Base-by-base conservation (phyloP, 202 grass and related monocot genomes). In the Thinopyrum obtusiflorum region DNA sequence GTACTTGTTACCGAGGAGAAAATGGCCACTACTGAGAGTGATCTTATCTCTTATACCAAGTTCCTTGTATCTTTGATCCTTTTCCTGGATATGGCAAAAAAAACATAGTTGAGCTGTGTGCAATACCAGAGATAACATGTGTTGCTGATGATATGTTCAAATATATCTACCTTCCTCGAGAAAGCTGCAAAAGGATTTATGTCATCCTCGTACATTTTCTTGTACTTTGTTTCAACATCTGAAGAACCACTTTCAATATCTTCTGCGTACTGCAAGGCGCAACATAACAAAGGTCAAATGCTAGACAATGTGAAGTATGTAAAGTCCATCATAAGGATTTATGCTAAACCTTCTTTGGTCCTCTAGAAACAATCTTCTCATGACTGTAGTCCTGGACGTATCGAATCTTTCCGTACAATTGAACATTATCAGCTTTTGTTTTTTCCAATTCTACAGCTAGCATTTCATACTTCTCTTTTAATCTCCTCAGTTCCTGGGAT, bases 131-230 rank as follows among this genome's bases (percentile, higher is more conserved):
- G 20, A 31, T 49, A 33, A 62, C 40, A 86, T 13, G 36, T 62
- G 17, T 72, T 42, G 9, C 4, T 86, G 59, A 73, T 61, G 24
- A 69, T 63, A 62, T 66, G 68, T n/a, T 55, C 61, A 83, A 73
- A 73, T 69, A 66, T 60, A 31, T 77, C 4, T 85, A 97, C 97
- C 97, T 99, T 99, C 81, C 92, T 97, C 6, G 97, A 99, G 89
- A 99, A 99, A 80, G 97, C 97, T 75, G 97, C 97, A 97, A 99
- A 99, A 35, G 97, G 97, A 85, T 99, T 99, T 90, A 99, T 99
- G 72, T 99, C 97, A 73, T 99, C 97, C 88, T 99, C 97, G 11
- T 99, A 99, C 88, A 99, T 97, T 85, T 94, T 99, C 85, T 91
- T 97, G 87, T 99, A 99, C 86, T 97, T 99, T 47, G 93, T 89